Percentiles rank a stretch among this genome's conserved stretches.
Conservation (phyloP, 1,284 basidiomycete species). For the Golubevia pallescens region DNA sequence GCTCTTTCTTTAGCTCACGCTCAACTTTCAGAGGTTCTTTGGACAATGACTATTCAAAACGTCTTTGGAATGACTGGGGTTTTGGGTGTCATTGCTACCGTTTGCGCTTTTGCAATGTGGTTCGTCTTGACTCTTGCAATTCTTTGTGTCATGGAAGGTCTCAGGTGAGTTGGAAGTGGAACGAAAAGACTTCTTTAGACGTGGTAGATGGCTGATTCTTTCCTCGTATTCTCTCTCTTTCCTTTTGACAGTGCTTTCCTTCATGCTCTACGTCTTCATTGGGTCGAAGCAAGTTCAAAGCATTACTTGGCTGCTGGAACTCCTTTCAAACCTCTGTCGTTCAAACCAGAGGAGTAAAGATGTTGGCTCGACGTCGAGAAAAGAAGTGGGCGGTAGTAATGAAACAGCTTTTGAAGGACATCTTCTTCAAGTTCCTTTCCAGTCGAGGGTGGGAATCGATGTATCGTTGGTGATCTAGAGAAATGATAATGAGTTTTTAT, state of each 20-base stretch:
- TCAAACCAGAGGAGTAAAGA: conserved; percentile 11
- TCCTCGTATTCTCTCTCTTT: not conserved
- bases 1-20: conserved; percentile 97
- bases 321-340: conserved; percentile 52
- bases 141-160: conserved; percentile 59
- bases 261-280: conserved; percentile 94
- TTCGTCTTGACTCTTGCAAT: conserved; percentile 15
- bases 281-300: conserved; percentile 68
- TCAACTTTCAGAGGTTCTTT: conserved; percentile 86
- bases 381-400: too few species aligned
- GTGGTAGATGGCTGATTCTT: too few species aligned
- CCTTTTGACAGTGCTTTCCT: conserved; percentile 70
- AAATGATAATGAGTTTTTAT: too few species aligned
- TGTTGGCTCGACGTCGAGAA: not conserved
- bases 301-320: conserved; percentile 58
- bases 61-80: conserved; percentile 61
- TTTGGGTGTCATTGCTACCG: conserved; percentile 40
- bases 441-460: too few species aligned
- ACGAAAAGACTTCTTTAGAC: too few species aligned
- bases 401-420: too few species aligned
- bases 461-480: too few species aligned
- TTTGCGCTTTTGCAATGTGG: conserved; percentile 59
- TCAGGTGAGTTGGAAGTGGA: conserved; percentile 14
- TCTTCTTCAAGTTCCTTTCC: too few species aligned
- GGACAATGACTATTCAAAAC: conserved; percentile 63